These are phyloP conservation scores for Candida lessepsii DNA, from an alignment of 805 yeast genomes.

Conservation along the genomic window DNA sequence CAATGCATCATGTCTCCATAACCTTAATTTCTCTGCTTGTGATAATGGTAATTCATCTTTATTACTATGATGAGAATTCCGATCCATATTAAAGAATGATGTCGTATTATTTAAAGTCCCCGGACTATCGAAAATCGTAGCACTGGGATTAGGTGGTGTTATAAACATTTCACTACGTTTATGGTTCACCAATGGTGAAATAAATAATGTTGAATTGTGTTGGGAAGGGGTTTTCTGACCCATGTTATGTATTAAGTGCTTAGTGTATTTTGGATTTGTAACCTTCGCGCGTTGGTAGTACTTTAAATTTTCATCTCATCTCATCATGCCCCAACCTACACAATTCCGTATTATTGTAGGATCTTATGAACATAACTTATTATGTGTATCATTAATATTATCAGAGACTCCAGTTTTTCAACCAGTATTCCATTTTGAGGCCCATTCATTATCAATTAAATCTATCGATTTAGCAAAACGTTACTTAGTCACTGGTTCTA, in stretches of 20 bases:
- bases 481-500: slow-evolving; percentile 88
- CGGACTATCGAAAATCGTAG: slow-evolving; percentile 44
- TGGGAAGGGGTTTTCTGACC: slow-evolving; percentile 46
- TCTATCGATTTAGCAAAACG: slow-evolving; percentile 79
- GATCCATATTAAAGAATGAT: slow-evolving; percentile 37
- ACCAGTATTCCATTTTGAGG: slow-evolving; percentile 93
- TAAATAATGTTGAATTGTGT: slow-evolving; percentile 70
- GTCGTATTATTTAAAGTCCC: slow-evolving; percentile 29
- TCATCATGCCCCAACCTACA: slow-evolving; percentile 3
- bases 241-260: not conserved
- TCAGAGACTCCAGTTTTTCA: slow-evolving; percentile 63
- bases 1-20: slow-evolving; percentile 92
- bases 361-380: slow-evolving; percentile 88
- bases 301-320: slow-evolving; percentile 7
- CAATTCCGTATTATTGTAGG: slow-evolving; percentile 83
- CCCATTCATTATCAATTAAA: slow-evolving; percentile 86
- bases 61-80: slow-evolving; percentile 7
- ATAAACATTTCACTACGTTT: slow-evolving; percentile 41
- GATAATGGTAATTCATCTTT: slow-evolving; percentile 37
- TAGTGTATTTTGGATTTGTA: slow-evolving; percentile 1
- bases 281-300: not conserved
- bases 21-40: slow-evolving; percentile 78
- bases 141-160: slow-evolving; percentile 49
- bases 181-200: slow-evolving; percentile 61
- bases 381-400: slow-evolving; percentile 66